Base-by-base conservation (phyloP, 139 green algal species). In the Edaphochlamys debaryana region DNA sequence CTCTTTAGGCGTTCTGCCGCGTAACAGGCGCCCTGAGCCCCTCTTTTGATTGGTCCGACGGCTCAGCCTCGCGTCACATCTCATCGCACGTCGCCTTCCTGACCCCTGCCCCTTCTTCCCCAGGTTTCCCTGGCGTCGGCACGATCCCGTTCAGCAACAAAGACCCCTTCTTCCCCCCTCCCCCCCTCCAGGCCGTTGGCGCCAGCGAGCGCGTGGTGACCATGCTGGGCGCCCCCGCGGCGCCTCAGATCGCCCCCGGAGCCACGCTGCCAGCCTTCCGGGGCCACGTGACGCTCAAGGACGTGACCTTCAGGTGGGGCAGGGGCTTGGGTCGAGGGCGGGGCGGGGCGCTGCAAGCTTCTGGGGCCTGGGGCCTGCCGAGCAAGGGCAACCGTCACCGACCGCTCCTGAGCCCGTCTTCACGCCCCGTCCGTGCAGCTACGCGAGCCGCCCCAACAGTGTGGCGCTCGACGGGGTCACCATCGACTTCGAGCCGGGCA, bases 181-280 rank as follows among this genome's bases (percentile, higher is more conserved):
- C n/a, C n/a, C n/a, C n/a, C n/a, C n/a, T n/a, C 4, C 85, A 95
- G 89, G 89, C 90, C 20, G 77, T 95, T 34, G 94, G 94, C 29
- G 92, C 94, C n/a, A 92, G 82, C 37, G 92, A 96, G 87, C 79
- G 93, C 0, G 93, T 97, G 45, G 76, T 97, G 76, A 63, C 81
- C 15, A 91, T 94, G 70, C 82, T 97, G 34, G 87, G 91, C 19
- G 64, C 80, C 22, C 87, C 87, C 0, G 85, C 89, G 0, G 92
- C 93, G 8, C 82, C 87, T 8, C 93, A 97, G 89, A 82, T 96
- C 27, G 77, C 82, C 30, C 8, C 63, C 27, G 77, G 77, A 4
- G 9, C 7, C 7, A 75, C 48, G 34, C 58, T 92, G n/a, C 62
- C 72, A 0, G 37, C 66, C 29, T 93, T 93, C 70, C 74, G 20